These are phyloP conservation scores for Fusarium solani-melongenae DNA, from an alignment of 2,329 filamentous ascomycete genomes.

Conservation along the genomic window DNA sequence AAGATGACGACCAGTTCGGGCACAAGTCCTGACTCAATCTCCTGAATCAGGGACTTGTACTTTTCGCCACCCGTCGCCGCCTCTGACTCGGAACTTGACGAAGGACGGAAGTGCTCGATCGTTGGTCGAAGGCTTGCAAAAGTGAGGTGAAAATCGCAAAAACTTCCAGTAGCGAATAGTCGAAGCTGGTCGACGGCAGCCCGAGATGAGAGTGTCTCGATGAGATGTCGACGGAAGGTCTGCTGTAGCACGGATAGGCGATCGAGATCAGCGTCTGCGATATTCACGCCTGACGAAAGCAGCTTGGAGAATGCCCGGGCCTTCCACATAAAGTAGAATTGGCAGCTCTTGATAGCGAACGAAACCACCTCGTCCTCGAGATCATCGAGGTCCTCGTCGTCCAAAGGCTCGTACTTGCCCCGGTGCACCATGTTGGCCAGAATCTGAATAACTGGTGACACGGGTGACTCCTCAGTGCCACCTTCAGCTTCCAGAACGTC, in stretches of 20 bases:
- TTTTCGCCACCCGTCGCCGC: slow-evolving; percentile 41
- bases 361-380: slow-evolving; percentile 83
- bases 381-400: slow-evolving; percentile 77
- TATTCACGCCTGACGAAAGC: slow-evolving; percentile 64
- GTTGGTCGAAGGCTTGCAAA: slow-evolving; percentile 77
- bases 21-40: slow-evolving; percentile 71
- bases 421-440: slow-evolving; percentile 79
- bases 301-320: slow-evolving; percentile 68
- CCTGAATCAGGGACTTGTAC: slow-evolving; percentile 66
- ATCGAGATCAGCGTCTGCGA: slow-evolving; percentile 70
- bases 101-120: slow-evolving; percentile 54
- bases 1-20: slow-evolving; percentile 82
- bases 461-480: slow-evolving; percentile 58
- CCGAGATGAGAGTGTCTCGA: slow-evolving; percentile 75
- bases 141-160: slow-evolving; percentile 85
- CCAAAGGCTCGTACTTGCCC: slow-evolving; percentile 74
- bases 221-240: slow-evolving; percentile 70
- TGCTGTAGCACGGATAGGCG: slow-evolving; percentile 66
- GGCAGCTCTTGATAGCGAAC: slow-evolving; percentile 78
- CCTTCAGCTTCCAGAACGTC: slow-evolving; percentile 76
- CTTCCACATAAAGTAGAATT: slow-evolving; percentile 98
- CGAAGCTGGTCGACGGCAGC: slow-evolving; percentile 81
- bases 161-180: slow-evolving; percentile 76
- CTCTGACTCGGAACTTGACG: slow-evolving; percentile 40
- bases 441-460: slow-evolving; percentile 69